Evolutionary conservation across 176 grass and related monocot species (phyloP), one percentile per base, ranked within the genome.

Genomic region (Raddia guianensis): DNA sequence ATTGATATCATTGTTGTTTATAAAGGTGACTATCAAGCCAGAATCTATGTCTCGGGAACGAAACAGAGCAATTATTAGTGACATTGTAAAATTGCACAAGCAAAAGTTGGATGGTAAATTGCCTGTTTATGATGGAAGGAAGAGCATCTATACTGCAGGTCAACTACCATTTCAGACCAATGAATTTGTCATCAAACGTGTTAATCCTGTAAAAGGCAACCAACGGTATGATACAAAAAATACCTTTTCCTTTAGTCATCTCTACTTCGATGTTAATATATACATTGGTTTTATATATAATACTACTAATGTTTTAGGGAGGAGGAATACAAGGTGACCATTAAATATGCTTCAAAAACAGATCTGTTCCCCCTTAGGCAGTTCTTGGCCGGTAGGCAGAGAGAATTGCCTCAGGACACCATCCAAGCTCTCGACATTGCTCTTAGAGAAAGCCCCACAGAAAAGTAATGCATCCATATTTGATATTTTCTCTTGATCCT

Each of bases 351-450:
- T 12, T 63, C 59, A 5, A 70, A 68, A 49, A 10, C 54, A 15
- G 84, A 98, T 73, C 14, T 89, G 35, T 83, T 89, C 70, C 75
- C 67, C 65, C 83, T 98, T 18, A 19, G 68, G 0, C 44, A 89
- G 18, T 98, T 93, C 63, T 71, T 94, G 60, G 35, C 44, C 55
- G 84, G 81, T 8, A 89, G 61, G 32, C 82, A 76, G 1, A 85
- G 63, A 8, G 92, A 94, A 21, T 12, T 72, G 9, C 95, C 92
- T 8, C 90, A 98, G 2, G 71, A 94, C 18, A 91, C 79, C 5
- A 87, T 98, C 52, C 92, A 95, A 46, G 90, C 83, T 61, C 90
- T 98, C 7, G 92, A 98, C 20, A 89, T 98, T 18, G 92, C 93
- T 19, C 50, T 98, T 7, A 91, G 95, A 44, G 80, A 94, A 56